phyloP scores from a whole-genome alignment of 2,329 filamentous ascomycete genomes.

The Canariomyces notabilis region DNA sequence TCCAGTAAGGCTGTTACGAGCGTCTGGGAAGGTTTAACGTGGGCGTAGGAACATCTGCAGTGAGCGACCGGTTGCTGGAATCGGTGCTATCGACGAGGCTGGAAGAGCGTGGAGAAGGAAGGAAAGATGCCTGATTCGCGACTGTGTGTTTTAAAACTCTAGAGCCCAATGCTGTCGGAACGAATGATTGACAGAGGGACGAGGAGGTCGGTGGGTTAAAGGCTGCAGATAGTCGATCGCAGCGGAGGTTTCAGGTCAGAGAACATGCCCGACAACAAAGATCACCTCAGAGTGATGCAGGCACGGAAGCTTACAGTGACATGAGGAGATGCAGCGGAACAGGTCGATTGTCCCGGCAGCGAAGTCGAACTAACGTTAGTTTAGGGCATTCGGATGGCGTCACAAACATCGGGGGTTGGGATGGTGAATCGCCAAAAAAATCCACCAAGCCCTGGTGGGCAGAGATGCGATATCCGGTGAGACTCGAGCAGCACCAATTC shows the following conservation, averaged over 20 bases:
- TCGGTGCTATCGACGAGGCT: not conserved
- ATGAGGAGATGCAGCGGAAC: conserved; percentile 20
- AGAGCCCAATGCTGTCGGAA: conserved; percentile 9
- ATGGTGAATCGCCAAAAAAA: conserved; percentile 8
- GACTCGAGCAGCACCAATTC: not conserved
- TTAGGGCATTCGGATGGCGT: conserved; percentile 9
- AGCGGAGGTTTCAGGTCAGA: conserved; percentile 10
- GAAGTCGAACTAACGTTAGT: conserved; percentile 8
- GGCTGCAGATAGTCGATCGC: conserved; percentile 13
- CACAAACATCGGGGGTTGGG: conserved; percentile 2
- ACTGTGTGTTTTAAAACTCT: too few species aligned
- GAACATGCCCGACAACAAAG: conserved; percentile 1
- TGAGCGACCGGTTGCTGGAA: conserved; percentile 7
- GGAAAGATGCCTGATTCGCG: conserved; percentile 1
- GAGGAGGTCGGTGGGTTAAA: conserved; percentile 12
- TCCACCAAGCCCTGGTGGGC: conserved; percentile 5
- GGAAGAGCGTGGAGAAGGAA: conserved; percentile 8
- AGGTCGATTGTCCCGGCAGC: conserved; percentile 21
- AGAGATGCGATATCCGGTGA: conserved; percentile 6
- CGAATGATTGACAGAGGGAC: conserved; percentile 17
- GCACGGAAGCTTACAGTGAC: conserved; percentile 23
- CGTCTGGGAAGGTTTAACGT: conserved; percentile 7
- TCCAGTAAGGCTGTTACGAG: conserved; percentile 8
- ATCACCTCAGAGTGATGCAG: not conserved
- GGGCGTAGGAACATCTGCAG: conserved; percentile 14